A percentile compares a stretch with the other conserved stretches of the same genome.
phyloP scores from a whole-genome alignment of 768 basidiomycete species.

The Pluteus cervinus region DNA sequence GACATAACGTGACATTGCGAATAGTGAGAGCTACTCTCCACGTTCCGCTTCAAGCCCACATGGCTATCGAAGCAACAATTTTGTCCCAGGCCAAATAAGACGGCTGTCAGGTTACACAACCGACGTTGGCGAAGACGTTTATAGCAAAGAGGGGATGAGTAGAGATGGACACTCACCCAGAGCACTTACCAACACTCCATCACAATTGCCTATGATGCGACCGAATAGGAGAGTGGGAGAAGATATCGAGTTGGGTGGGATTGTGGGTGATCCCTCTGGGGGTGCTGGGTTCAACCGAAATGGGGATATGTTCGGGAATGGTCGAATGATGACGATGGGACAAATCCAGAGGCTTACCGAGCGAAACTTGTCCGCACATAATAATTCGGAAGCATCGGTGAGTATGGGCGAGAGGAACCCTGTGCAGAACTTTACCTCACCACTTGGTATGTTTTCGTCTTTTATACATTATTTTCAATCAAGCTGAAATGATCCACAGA shows the following conservation, averaged over 20 bases:
- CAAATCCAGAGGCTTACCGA: constrained; percentile 11
- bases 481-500: constrained; percentile 13
- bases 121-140: constrained; percentile 4
- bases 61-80: constrained; percentile 25
- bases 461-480: background rate
- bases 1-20: constrained; percentile 1
- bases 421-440: constrained; percentile 61
- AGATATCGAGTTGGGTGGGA: constrained; percentile 30
- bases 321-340: background rate
- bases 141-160: constrained; percentile 14
- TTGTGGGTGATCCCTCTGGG: constrained; percentile 39
- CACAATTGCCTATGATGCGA: constrained; percentile 26
- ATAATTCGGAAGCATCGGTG: no score
- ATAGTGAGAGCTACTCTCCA: constrained; percentile 8
- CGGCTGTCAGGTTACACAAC: background rate
- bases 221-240: constrained; percentile 37
- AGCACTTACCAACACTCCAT: constrained; percentile 13
- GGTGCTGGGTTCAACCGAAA: no score
- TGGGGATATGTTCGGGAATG: no score
- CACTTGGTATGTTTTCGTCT: constrained; percentile 45
- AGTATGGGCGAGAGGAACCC: no score
- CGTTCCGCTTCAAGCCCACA: constrained; percentile 27
- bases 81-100: background rate
- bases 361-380: no score
- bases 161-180: constrained; percentile 32